These are phyloP conservation scores for Tylopilus sp. DNA, from an alignment of 768 basidiomycete species.

Conservation along the genomic window DNA sequence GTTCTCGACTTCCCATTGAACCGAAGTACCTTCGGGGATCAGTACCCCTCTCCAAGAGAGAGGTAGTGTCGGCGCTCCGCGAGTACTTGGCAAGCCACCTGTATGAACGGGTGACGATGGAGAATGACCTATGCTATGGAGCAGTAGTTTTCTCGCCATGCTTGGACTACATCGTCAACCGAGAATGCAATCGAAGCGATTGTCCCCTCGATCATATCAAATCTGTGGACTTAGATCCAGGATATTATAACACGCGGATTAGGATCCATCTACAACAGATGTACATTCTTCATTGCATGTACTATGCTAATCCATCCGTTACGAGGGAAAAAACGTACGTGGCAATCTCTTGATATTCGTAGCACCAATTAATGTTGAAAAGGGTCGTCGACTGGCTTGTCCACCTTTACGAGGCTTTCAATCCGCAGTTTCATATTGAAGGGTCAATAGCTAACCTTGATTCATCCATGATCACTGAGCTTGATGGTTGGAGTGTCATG, in stretches of 20 bases:
- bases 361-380: neutral
- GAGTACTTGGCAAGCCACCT: slow-evolving; percentile 28
- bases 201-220: slow-evolving; percentile 40
- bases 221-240: slow-evolving; percentile 22
- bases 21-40: neutral
- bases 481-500: slow-evolving; percentile 35
- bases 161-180: slow-evolving; percentile 32
- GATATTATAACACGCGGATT: slow-evolving; percentile 41
- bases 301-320: slow-evolving; percentile 10
- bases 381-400: slow-evolving; percentile 33
- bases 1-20: neutral
- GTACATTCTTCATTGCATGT: slow-evolving; percentile 38
- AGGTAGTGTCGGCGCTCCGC: slow-evolving; percentile 25
- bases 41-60: slow-evolving; percentile 13
- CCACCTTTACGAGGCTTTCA: slow-evolving; percentile 46
- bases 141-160: slow-evolving; percentile 37
- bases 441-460: slow-evolving; percentile 42
- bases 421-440: slow-evolving; percentile 44
- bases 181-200: slow-evolving; percentile 27
- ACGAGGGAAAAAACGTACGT: neutral
- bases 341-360: neutral
- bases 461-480: slow-evolving; percentile 35
- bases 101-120: slow-evolving; percentile 24
- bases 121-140: slow-evolving; percentile 33
- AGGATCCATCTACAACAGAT: slow-evolving; percentile 49